A percentile compares a stretch with the other conserved stretches of the same genome.
Conservation (phyloP, 2,329 filamentous ascomycete species). For the Fusarium beomiforme region DNA sequence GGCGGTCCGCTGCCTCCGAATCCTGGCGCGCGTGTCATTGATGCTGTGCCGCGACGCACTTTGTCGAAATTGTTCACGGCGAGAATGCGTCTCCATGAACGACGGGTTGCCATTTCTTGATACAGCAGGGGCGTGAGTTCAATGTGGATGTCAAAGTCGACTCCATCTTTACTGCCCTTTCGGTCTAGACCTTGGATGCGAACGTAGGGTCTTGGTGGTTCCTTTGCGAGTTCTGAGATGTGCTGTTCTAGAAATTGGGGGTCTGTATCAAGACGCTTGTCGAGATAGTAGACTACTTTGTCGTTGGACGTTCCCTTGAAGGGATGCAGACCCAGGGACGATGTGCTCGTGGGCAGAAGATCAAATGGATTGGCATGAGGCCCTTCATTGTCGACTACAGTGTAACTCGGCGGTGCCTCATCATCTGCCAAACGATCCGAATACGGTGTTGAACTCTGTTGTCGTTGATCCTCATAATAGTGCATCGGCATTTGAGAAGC, state of each 20-base stretch:
- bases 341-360: conserved; percentile 21
- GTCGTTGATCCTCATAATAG: conserved; percentile 29
- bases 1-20: conserved; percentile 45
- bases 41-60: conserved; percentile 71
- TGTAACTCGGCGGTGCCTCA: conserved; percentile 34
- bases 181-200: conserved; percentile 64
- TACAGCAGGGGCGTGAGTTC: conserved; percentile 69
- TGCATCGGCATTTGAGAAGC: conserved; percentile 31
- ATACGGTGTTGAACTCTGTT: conserved; percentile 11
- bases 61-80: conserved; percentile 68
- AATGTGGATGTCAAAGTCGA: conserved; percentile 68
- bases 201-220: conserved; percentile 64
- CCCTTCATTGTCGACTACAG: conserved; percentile 30
- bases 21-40: conserved; percentile 61
- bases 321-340: conserved; percentile 38
- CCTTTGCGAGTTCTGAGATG: conserved; percentile 54
- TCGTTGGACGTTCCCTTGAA: conserved; percentile 47
- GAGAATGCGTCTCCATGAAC: conserved; percentile 56
- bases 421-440: conserved; percentile 21
- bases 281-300: conserved; percentile 55
- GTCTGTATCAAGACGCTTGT: conserved; percentile 57
- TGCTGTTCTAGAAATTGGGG: conserved; percentile 55
- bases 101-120: conserved; percentile 52
- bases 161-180: conserved; percentile 54
- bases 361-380: conserved; percentile 25